Base-by-base conservation (phyloP, 108 stramenopile species). In the Ochromonas danica region DNA sequence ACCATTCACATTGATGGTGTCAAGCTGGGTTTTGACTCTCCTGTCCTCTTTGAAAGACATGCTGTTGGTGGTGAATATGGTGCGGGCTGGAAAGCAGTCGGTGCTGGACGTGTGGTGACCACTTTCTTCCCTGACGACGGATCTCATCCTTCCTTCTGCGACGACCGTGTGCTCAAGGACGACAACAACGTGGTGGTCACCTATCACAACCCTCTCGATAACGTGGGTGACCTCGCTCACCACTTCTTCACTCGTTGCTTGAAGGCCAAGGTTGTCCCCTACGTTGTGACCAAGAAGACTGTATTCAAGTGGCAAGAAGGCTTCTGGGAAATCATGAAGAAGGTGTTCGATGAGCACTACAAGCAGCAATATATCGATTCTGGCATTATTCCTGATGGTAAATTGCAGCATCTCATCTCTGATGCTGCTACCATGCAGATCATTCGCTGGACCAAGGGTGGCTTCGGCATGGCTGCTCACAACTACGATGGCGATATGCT, bases 281-380 rank as follows among this genome's bases (percentile, higher is more conserved):
- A 94, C 86, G 88, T 97, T 83, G 96, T 97, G 30, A 97, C 96
- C 70, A 97, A 97, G 85, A 97, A 97, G 91, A 97, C 96, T 25
- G 96, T 97, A 43, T 97, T 97, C 90, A 97, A 97, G 88, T 97
- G 96, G 96, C 96, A 97, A 83, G 96, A 97, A 86, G 93, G 93
- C 79, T 97, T 95, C 81, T 97, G 96, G 96, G 89, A 87, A 61
- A 91, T 87, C 71, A 93, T 93, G 92, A 95, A 95, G 88, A 80
- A 89, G 40, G 88, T 96, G 17, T 96, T 96, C 85, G 96, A 96
- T 82, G 89, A 87, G 39, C 83, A 88, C 31, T 97, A 97, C 92
- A 92, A 92, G 85, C 87, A 86, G 25, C 62, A 88, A 33, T 94
- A 92, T 82, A 63, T 81, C 88, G 89, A 82, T 61, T 89, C 89